Percentiles rank a stretch among this genome's conserved stretches.
phyloP scores from a whole-genome alignment of 176 grass and related monocot genomes.

The Miscanthus lutarioriparius region DNA sequence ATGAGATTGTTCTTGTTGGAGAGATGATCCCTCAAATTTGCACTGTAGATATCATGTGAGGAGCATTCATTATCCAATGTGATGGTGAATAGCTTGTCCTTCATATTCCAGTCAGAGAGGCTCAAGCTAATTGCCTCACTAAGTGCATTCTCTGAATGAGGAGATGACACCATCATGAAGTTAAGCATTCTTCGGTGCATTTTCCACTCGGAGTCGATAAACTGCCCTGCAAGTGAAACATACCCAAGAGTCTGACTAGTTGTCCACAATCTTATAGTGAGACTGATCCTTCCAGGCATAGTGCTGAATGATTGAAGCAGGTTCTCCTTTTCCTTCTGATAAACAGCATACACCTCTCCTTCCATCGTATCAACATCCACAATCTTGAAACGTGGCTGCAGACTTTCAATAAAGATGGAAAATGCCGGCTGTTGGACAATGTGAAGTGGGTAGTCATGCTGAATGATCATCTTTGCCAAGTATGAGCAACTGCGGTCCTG shows the following conservation, averaged over 20 bases:
- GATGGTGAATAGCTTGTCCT: slow-evolving; percentile 81
- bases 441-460: slow-evolving; percentile 86
- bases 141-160: slow-evolving; percentile 90
- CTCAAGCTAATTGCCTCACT: slow-evolving; percentile 68
- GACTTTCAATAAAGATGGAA: slow-evolving; percentile 57
- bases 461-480: slow-evolving; percentile 80
- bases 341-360: slow-evolving; percentile 68
- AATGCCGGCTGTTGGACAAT: slow-evolving; percentile 81
- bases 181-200: slow-evolving; percentile 75
- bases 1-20: slow-evolving; percentile 79
- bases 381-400: slow-evolving; percentile 76
- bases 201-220: slow-evolving; percentile 69
- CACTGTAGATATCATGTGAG: slow-evolving; percentile 95
- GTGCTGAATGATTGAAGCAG: slow-evolving; percentile 53
- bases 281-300: slow-evolving; percentile 74
- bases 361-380: slow-evolving; percentile 68
- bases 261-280: slow-evolving; percentile 76
- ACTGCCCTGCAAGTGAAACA: slow-evolving; percentile 73
- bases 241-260: slow-evolving; percentile 90
- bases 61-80: slow-evolving; percentile 88
- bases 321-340: slow-evolving; percentile 65
- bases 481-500: slow-evolving; percentile 63
- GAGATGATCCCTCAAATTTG: slow-evolving; percentile 75
- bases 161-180: slow-evolving; percentile 95
- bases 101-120: slow-evolving; percentile 82